These are phyloP conservation scores for Fonsecaea nubica DNA, from an alignment of 2,329 filamentous ascomycete species.

Conservation along the genomic window DNA sequence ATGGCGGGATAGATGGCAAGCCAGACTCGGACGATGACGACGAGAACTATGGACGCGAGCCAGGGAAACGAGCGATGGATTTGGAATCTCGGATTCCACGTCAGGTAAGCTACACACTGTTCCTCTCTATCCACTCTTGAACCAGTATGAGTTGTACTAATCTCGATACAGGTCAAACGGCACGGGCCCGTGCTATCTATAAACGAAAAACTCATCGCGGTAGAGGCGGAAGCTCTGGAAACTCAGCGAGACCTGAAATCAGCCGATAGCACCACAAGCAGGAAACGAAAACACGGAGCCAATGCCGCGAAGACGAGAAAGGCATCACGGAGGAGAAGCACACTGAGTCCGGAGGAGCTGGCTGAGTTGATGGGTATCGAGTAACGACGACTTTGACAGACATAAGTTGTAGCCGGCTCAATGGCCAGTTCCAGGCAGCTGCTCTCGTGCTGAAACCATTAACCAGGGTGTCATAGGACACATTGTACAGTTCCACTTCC, in stretches of 20 bases:
- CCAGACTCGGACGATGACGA: constrained; percentile 20
- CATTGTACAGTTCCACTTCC: background rate
- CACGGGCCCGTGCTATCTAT: constrained; percentile 46
- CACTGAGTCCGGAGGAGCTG: constrained; percentile 53
- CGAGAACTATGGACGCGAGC: constrained; percentile 35
- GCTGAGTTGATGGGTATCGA: constrained; percentile 41
- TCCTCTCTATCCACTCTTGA: background rate
- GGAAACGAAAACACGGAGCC: constrained; percentile 31
- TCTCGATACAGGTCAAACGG: constrained; percentile 33
- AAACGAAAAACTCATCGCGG: constrained; percentile 52
- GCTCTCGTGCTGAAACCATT: background rate
- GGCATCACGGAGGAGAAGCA: constrained; percentile 48
- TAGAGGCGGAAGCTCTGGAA: constrained; percentile 52
- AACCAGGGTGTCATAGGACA: background rate
- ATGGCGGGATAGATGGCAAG: constrained; percentile 12
- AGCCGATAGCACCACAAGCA: constrained; percentile 22
- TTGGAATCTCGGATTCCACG: constrained; percentile 22
- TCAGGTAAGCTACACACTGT: constrained; percentile 20
- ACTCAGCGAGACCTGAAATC: constrained; percentile 42
- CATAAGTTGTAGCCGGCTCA: background rate
- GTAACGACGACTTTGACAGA: constrained; percentile 3
- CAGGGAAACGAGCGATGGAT: constrained; percentile 41
- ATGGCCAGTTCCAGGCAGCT: background rate
- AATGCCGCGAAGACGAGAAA: constrained; percentile 19
- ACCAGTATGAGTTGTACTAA: constrained; percentile 10